Evolutionary conservation across 768 basidiomycete genomes (phyloP).

Genomic region (Mycena chlorophos): DNA sequence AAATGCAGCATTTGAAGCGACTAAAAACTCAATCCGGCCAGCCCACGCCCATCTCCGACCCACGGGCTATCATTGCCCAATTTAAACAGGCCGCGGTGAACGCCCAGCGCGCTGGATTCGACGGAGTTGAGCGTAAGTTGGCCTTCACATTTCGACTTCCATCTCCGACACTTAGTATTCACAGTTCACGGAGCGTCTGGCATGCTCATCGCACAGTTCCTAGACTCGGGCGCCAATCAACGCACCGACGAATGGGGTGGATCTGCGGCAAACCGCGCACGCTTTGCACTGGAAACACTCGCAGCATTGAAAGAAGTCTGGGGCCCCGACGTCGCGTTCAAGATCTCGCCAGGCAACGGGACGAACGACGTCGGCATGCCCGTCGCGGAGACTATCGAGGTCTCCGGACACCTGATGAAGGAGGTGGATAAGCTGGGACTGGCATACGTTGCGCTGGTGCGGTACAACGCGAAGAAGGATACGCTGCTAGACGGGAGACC

Average conservation of each 20-base stretch:
- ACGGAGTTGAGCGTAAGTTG: neutral
- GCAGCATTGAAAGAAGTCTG: slow-evolving; percentile 31
- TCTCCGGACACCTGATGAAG: slow-evolving; percentile 21
- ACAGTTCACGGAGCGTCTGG: slow-evolving; percentile 27
- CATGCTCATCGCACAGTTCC: slow-evolving; percentile 38
- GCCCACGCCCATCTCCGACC: slow-evolving; percentile 30
- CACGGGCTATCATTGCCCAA: slow-evolving; percentile 26
- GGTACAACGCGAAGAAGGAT: slow-evolving; percentile 22
- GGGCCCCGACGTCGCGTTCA: slow-evolving; percentile 33
- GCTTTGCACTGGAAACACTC: slow-evolving; percentile 37
- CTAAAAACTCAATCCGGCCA: neutral
- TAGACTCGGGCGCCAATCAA: slow-evolving; percentile 32
- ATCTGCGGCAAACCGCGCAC: slow-evolving; percentile 37
- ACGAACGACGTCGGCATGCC: slow-evolving; percentile 17
- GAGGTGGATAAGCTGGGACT: slow-evolving; percentile 18
- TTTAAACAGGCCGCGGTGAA: slow-evolving; percentile 35
- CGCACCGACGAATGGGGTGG: slow-evolving; percentile 42
- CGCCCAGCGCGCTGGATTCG: slow-evolving; percentile 22
- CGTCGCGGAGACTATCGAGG: slow-evolving; percentile 21
- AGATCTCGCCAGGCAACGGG: slow-evolving; percentile 28
- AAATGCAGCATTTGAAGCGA: neutral
- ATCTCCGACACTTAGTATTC: neutral
- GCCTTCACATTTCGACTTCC: neutral
- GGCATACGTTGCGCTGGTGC: slow-evolving; percentile 33
- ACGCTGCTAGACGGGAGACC: slow-evolving; percentile 10